Evolutionary conservation across 2,329 filamentous ascomycete species (phyloP).

Genomic region (Xenoacremonium recifei): DNA sequence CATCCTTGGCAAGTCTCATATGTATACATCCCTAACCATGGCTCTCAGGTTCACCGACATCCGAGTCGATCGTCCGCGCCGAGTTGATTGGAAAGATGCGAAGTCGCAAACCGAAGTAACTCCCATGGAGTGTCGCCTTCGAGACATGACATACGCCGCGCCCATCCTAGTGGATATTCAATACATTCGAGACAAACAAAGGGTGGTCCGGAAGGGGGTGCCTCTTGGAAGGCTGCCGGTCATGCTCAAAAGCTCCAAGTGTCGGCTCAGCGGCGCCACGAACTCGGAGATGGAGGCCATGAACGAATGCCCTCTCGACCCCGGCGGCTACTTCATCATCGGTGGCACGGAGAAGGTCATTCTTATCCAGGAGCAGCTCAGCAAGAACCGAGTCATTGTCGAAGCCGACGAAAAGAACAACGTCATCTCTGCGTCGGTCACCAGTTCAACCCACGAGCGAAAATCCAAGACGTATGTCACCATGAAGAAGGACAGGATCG

Average conservation of each 20-base stretch:
- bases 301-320: constrained; percentile 94
- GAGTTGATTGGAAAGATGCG: constrained; percentile 71
- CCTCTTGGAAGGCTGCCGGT: constrained; percentile 89
- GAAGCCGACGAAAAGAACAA: constrained; percentile 91
- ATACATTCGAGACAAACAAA: constrained; percentile 79
- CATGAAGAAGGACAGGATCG: constrained; percentile 88
- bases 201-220: constrained; percentile 72
- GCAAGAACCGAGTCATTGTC: constrained; percentile 98
- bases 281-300: constrained; percentile 87
- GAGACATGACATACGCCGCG: constrained; percentile 97
- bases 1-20: no score
- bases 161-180: constrained; percentile 91
- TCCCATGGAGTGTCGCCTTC: constrained; percentile 92
- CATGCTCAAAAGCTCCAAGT: constrained; percentile 96
- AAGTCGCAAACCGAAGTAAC: constrained; percentile 74
- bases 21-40: no score
- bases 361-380: constrained; percentile 95
- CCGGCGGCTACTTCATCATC: constrained; percentile 96
- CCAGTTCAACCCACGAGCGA: constrained; percentile 93
- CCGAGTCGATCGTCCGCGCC: constrained; percentile 77
- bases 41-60: constrained; percentile 73
- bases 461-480: constrained; percentile 98
- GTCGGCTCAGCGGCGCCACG: constrained; percentile 77
- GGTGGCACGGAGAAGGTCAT: constrained; percentile 99
- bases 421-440: constrained; percentile 92